Evolutionary conservation across 1,284 basidiomycete genomes (phyloP).

Genomic region (Pseudozyma sp.): DNA sequence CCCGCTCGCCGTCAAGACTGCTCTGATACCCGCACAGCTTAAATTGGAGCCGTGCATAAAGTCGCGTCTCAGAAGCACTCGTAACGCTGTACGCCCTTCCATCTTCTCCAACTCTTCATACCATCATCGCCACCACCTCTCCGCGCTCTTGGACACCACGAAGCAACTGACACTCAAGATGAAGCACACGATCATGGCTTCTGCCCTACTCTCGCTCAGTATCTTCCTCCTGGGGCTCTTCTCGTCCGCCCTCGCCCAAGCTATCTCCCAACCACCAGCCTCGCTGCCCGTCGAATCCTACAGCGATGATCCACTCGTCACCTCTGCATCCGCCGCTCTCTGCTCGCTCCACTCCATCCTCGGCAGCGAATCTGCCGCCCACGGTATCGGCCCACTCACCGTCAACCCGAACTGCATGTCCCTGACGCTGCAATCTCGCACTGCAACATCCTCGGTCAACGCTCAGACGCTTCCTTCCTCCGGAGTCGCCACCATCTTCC

Average conservation of each 20-base stretch:
- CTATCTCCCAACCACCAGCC: slow-evolving; percentile 22
- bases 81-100: not conserved
- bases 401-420: slow-evolving; percentile 18
- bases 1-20: not conserved
- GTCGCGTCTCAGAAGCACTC: not conserved
- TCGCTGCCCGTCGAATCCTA: slow-evolving; percentile 28
- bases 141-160: not conserved
- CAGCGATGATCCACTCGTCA: slow-evolving; percentile 32
- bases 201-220: not conserved
- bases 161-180: not conserved
- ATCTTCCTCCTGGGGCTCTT: slow-evolving; percentile 1
- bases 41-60: not conserved
- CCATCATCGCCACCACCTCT: not conserved
- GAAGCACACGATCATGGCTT: not conserved
- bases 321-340: slow-evolving; percentile 13
- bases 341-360: slow-evolving; percentile 28
- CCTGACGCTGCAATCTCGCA: slow-evolving; percentile 16
- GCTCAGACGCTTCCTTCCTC: slow-evolving; percentile 37
- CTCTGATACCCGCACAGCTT: not conserved
- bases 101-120: not conserved
- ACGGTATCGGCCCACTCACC: slow-evolving; percentile 37
- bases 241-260: not conserved
- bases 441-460: slow-evolving; percentile 8
- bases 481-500: slow-evolving; percentile 36
- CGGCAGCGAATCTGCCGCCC: slow-evolving; percentile 13